Evolutionary conservation across 2,329 filamentous ascomycete species (phyloP).

Genomic region (Cladophialophora chaetospira): DNA sequence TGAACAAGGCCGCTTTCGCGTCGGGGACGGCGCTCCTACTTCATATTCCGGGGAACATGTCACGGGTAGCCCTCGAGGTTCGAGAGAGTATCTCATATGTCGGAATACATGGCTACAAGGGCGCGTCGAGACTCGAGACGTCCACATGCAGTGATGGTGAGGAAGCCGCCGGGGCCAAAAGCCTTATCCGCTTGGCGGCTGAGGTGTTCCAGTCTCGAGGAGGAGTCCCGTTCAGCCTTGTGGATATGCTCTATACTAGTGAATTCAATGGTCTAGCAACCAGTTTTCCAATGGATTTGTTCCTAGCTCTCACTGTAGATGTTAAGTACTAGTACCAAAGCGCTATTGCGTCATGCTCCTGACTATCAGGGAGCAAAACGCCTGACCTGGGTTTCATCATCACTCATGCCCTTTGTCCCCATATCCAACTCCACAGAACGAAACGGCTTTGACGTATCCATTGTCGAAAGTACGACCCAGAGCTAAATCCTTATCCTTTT

Average conservation of each 20-base stretch:
- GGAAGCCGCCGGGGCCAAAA: conserved; percentile 17
- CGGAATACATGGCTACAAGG: neutral
- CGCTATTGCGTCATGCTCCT: too few relatives aligned
- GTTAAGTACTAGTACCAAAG: too few relatives aligned
- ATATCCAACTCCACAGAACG: neutral
- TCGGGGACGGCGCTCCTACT: conserved; percentile 4
- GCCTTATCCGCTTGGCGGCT: neutral
- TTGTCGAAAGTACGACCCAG: neutral
- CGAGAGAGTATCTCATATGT: conserved; percentile 4
- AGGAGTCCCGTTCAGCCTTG: neutral
- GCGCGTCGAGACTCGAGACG: neutral
- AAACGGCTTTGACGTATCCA: too few relatives aligned
- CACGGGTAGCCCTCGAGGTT: neutral
- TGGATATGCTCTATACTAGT: neutral
- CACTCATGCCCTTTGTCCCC: conserved; percentile 2
- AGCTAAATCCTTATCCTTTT: neutral
- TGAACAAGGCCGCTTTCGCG: conserved; percentile 7
- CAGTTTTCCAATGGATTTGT: neutral
- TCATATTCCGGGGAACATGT: conserved; percentile 11
- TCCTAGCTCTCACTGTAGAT: neutral
- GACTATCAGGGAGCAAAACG: neutral
- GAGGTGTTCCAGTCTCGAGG: neutral
- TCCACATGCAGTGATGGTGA: neutral
- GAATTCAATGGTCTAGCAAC: neutral
- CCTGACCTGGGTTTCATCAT: neutral